Conservation (phyloP, 73 alveolate genomes). For the Paramecium primaurelia region DNA sequence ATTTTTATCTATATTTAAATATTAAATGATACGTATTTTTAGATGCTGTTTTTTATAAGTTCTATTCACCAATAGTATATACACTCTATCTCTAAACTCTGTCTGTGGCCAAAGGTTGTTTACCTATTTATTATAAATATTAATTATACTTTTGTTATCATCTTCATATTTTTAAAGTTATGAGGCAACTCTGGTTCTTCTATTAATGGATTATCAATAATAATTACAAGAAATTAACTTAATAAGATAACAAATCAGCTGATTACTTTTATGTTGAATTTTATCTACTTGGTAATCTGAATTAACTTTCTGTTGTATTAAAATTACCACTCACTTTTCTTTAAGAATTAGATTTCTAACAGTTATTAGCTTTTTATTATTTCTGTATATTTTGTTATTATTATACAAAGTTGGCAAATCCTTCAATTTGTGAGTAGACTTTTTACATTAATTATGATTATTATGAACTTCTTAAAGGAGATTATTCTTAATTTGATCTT, state of each 20-base stretch:
- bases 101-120: not conserved
- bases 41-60: not conserved
- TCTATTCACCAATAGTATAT: not conserved
- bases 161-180: not conserved
- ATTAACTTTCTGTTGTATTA: not conserved
- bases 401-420: slow-evolving; percentile 14
- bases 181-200: slow-evolving; percentile 42
- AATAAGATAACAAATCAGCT: not conserved
- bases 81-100: not conserved
- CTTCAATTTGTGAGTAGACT: not conserved
- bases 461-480: slow-evolving; percentile 1
- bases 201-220: slow-evolving; percentile 6
- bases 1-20: not conserved
- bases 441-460: not conserved
- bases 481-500: not conserved
- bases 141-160: not conserved
- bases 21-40: not conserved
- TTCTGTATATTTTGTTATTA: not conserved
- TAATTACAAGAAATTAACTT: slow-evolving; percentile 22
- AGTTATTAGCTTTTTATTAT: not conserved
- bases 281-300: slow-evolving; percentile 30
- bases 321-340: slow-evolving; percentile 25
- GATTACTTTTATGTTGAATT: not conserved
- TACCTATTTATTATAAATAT: not conserved
- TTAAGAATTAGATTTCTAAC: not conserved